Percentiles rank a stretch among this genome's conserved stretches.
These are phyloP conservation scores for Hymenoscyphus fraxineus DNA, from an alignment of 2,329 filamentous ascomycete species.

Conservation along the genomic window DNA sequence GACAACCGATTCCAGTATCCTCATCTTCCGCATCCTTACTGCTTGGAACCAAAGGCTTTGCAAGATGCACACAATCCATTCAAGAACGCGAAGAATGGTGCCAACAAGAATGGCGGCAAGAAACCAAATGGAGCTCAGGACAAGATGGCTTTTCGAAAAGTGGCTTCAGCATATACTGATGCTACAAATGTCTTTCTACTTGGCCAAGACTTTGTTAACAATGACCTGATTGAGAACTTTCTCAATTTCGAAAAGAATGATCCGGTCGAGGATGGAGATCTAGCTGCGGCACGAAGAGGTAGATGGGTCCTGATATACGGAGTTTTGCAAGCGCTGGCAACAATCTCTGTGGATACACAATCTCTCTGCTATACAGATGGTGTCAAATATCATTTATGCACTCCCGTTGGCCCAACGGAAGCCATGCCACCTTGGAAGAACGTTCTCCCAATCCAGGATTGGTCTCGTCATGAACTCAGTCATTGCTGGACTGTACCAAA, in stretches of 20 bases:
- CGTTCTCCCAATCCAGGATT: constrained; percentile 26
- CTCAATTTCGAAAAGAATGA: constrained; percentile 55
- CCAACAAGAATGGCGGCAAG: constrained; percentile 19
- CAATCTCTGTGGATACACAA: constrained; percentile 55
- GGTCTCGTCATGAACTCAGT: constrained; percentile 31
- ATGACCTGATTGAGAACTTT: constrained; percentile 53
- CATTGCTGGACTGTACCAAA: constrained; percentile 35
- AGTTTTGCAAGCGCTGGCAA: constrained; percentile 56
- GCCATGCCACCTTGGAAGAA: constrained; percentile 55
- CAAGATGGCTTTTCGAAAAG: constrained; percentile 26
- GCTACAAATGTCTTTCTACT: constrained; percentile 57
- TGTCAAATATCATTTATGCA: constrained; percentile 55
- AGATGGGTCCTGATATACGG: constrained; percentile 61
- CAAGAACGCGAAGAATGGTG: constrained; percentile 20
- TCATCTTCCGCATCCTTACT: constrained; percentile 65
- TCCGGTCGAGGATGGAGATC: constrained; percentile 47
- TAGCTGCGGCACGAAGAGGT: constrained; percentile 52
- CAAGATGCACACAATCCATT: constrained; percentile 38
- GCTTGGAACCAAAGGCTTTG: constrained; percentile 51
- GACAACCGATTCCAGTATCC: constrained; percentile 61
- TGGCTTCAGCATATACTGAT: constrained; percentile 52
- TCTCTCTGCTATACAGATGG: constrained; percentile 48
- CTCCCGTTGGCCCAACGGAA: constrained; percentile 41
- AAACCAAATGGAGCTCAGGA: constrained; percentile 20
- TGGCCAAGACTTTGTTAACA: constrained; percentile 50